Conservation (phyloP, 164 flowering plant species). For the Stephania japonica region DNA sequence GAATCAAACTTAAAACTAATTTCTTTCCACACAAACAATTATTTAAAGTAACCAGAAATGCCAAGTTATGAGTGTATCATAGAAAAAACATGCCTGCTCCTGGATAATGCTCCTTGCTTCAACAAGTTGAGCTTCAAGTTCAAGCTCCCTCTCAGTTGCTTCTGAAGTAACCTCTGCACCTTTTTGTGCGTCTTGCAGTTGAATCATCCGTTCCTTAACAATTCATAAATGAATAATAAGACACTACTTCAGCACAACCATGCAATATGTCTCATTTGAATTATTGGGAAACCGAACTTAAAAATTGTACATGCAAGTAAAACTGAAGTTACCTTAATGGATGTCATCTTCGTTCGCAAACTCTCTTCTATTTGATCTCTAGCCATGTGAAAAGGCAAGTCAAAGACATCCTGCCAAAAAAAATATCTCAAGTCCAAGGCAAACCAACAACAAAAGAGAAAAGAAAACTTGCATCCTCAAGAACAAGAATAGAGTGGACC, state of each 20-base stretch:
- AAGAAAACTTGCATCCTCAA: constrained; percentile 6
- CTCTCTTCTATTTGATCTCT: constrained; percentile 96
- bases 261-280: background rate
- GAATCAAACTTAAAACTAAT: too few relatives aligned
- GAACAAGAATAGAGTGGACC: background rate
- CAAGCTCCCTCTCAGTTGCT: constrained; percentile 96
- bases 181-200: constrained; percentile 88
- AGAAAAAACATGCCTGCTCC: constrained; percentile 66
- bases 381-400: constrained; percentile 93
- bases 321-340: constrained; percentile 64
- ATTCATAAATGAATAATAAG: background rate
- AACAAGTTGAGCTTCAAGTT: constrained; percentile 98
- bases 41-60: background rate
- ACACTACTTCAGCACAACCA: background rate
- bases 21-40: too few relatives aligned
- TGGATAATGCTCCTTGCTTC: constrained; percentile 99
- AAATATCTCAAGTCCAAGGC: background rate
- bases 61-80: background rate
- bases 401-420: constrained; percentile 82
- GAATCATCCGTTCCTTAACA: constrained; percentile 80
- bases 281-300: background rate
- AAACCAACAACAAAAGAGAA: background rate
- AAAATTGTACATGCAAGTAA: background rate
- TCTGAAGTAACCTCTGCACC: constrained; percentile 91
- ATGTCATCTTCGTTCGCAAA: constrained; percentile 81